A percentile compares a stretch with the other conserved stretches of the same genome.
Conservation (phyloP, 805 yeast genomes). For the Candida piceae region DNA sequence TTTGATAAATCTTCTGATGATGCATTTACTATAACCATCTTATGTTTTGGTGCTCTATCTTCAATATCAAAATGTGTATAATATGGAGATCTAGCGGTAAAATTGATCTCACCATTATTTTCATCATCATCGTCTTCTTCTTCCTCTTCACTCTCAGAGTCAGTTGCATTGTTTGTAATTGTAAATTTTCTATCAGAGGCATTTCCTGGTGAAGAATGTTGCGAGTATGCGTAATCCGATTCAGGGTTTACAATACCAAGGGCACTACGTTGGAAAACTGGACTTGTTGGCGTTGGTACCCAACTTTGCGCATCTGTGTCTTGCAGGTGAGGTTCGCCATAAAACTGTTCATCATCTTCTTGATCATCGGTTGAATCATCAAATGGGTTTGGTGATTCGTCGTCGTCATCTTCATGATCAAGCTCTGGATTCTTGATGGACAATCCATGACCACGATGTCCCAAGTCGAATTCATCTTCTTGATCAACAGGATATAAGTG, state of each 20-base stretch:
- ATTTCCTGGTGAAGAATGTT: neutral
- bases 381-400: neutral
- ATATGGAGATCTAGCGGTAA: slow-evolving; percentile 32
- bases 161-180: neutral
- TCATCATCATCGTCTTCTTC: slow-evolving; percentile 16
- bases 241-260: neutral
- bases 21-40: slow-evolving; percentile 22
- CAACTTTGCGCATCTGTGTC: too few relatives aligned
- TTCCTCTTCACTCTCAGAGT: slow-evolving; percentile 2
- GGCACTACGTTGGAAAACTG: neutral
- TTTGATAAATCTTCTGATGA: slow-evolving; percentile 2
- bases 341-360: neutral
- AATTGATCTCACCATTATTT: slow-evolving; percentile 26
- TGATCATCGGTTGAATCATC: neutral
- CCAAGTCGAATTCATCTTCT: neutral
- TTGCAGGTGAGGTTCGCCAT: too few relatives aligned
- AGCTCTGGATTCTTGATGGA: slow-evolving; percentile 4
- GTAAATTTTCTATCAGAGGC: neutral
- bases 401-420: neutral
- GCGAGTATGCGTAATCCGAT: neutral
- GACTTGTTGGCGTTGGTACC: slow-evolving; percentile 1
- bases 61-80: slow-evolving; percentile 23
- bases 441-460: neutral
- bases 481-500: neutral
- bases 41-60: slow-evolving; percentile 10